These are phyloP conservation scores for Isabelozyma gotoi DNA, from an alignment of 805 yeast species.

Conservation along the genomic window DNA sequence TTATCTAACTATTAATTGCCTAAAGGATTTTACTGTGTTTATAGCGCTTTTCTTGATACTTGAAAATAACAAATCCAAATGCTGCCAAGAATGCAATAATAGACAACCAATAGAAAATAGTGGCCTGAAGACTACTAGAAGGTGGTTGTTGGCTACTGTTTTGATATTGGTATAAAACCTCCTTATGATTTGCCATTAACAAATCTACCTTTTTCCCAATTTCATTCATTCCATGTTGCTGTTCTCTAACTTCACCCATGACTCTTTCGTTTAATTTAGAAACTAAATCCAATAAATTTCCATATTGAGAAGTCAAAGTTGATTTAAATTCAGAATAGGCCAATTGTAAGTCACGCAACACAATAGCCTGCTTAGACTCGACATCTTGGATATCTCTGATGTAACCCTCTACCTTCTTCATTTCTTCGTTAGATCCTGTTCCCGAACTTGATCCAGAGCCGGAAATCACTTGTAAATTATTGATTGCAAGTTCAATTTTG, in stretches of 20 bases:
- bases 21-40: not conserved
- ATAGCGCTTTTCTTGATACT: not conserved
- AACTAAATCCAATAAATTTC: constrained; percentile 30
- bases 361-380: constrained; percentile 15
- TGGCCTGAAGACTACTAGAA: not conserved
- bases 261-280: constrained; percentile 33
- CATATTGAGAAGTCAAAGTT: constrained; percentile 27
- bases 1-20: too few relatives aligned
- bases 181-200: constrained; percentile 40
- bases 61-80: not conserved
- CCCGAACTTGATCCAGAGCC: not conserved
- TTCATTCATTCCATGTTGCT: constrained; percentile 33
- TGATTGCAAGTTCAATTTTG: constrained; percentile 5
- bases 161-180: constrained; percentile 28
- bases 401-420: constrained; percentile 10
- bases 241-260: constrained; percentile 42
- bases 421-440: constrained; percentile 1
- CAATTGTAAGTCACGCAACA: constrained; percentile 15
- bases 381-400: constrained; percentile 15
- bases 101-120: not conserved
- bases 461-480: not conserved
- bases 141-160: constrained; percentile 6
- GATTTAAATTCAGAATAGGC: constrained; percentile 24
- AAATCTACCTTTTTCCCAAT: constrained; percentile 38
- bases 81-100: not conserved